Base-by-base conservation (phyloP, 257 asterid species). In the Nicotiana undulata region DNA sequence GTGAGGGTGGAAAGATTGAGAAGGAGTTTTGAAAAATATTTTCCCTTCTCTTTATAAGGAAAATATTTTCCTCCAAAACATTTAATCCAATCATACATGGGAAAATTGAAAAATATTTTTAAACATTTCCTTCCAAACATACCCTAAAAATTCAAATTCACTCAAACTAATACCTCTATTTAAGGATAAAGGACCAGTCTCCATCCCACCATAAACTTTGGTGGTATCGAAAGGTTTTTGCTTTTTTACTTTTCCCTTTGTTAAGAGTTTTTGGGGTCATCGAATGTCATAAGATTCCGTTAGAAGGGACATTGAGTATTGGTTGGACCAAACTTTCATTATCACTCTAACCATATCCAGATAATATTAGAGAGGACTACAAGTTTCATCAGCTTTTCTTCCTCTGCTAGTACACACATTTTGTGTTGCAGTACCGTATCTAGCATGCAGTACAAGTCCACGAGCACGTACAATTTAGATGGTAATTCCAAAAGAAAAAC, bases 301-400 rank as follows among this genome's bases (percentile, higher is more conserved):
- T 70, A 53, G 32, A 44, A 29, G 59, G 59, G 2, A 29, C 3
- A 70, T 44, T 70, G 28, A 20, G 59, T 70, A 46, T 70, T 70
- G 1, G 77, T 70, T 70, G 77, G 77, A 70, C 77, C 77, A 70
- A 70, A 70, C 59, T 22, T 13, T 44, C 10, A 46, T 46, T 70
- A 22, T 70, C 13, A 18, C 9, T 18, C 24, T 18, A 55, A 55
- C 61, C 4, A 55, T n/a, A 55, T 18, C 24, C 4, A 55, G 61
- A 5, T 6, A 55, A 5, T 40, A 4, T 55, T 13, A 22, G 52
- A 49, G 55, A 70, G 55, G 58, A 70, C 13, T 70, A 70, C 58
- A 44, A 70, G 28, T 40, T 68, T 20, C 32, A 9, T 68, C 31
- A 4, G 3, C 56, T 40, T 66, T 34, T 37, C 5, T 66, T 37